These are phyloP conservation scores for Viola odorata DNA, from an alignment of 345 rosid genomes.

Conservation along the genomic window DNA sequence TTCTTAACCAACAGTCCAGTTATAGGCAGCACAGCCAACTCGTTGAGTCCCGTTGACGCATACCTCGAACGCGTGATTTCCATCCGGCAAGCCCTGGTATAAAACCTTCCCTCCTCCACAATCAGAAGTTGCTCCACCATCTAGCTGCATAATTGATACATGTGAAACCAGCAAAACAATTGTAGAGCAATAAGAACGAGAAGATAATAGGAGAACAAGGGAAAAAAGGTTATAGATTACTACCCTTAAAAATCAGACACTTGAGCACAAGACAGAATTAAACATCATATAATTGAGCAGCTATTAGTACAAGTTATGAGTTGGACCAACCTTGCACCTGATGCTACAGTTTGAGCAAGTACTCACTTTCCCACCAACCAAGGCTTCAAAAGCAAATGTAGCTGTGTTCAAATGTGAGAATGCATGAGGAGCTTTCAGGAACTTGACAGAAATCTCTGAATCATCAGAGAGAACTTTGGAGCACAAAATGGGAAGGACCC, in stretches of 20 bases:
- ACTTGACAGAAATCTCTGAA: slow-evolving; percentile 47
- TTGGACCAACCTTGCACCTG: slow-evolving; percentile 62
- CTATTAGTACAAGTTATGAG: neutral
- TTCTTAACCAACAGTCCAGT: slow-evolving; percentile 81
- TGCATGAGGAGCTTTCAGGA: slow-evolving; percentile 56
- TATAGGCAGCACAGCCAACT: slow-evolving; percentile 52
- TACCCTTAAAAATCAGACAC: neutral
- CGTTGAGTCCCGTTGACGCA: slow-evolving; percentile 47
- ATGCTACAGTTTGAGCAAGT: slow-evolving; percentile 52
- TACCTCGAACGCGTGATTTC: slow-evolving; percentile 71
- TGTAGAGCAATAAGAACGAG: no score
- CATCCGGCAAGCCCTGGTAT: slow-evolving; percentile 60
- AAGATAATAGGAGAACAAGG: no score
- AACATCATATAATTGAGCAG: neutral
- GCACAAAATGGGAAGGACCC: slow-evolving; percentile 29
- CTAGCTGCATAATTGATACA: slow-evolving; percentile 53
- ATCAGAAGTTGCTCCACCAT: slow-evolving; percentile 45
- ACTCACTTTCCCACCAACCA: slow-evolving; percentile 34
- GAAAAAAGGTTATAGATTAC: no score
- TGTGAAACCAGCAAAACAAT: neutral
- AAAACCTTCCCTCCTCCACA: slow-evolving; percentile 44
- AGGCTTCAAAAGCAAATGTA: slow-evolving; percentile 58
- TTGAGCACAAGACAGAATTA: neutral
- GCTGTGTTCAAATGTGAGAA: slow-evolving; percentile 56
- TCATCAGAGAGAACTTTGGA: slow-evolving; percentile 28